These are phyloP conservation scores for Didymella pinodella DNA, from an alignment of 2,329 filamentous ascomycete species.

Conservation along the genomic window DNA sequence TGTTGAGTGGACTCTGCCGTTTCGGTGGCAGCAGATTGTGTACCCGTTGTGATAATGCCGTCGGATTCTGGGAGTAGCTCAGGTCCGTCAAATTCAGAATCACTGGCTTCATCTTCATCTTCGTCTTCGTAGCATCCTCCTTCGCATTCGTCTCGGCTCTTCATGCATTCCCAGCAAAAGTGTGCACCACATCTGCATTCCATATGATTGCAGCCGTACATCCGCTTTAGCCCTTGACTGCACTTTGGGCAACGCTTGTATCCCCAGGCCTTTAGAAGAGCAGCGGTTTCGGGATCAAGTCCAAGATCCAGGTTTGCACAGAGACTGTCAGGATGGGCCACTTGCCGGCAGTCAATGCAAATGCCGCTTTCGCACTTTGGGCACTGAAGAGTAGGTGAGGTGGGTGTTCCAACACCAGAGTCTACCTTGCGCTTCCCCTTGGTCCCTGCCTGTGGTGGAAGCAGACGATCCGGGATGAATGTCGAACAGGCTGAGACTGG, in stretches of 20 bases:
- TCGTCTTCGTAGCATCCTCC: conserved; percentile 31
- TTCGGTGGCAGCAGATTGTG: not conserved
- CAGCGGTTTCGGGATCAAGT: conserved; percentile 48
- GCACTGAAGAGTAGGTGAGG: conserved; percentile 49
- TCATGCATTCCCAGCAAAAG: conserved; percentile 59
- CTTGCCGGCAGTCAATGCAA: conserved; percentile 55
- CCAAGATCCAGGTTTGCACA: conserved; percentile 47
- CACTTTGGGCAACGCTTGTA: conserved; percentile 62
- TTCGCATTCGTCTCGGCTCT: conserved; percentile 44
- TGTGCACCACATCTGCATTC: conserved; percentile 59
- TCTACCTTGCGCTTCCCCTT: conserved; percentile 35
- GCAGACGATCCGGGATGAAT: conserved; percentile 53
- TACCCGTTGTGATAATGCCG: conserved; percentile 3
- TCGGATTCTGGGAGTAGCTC: conserved; percentile 6
- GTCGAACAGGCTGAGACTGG: conserved; percentile 58
- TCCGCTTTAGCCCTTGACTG: conserved; percentile 56
- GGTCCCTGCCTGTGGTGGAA: conserved; percentile 22
- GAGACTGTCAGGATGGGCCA: conserved; percentile 49
- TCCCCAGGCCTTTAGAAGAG: conserved; percentile 53
- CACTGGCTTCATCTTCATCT: conserved; percentile 36
- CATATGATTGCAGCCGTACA: conserved; percentile 60
- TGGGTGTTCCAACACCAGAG: conserved; percentile 39
- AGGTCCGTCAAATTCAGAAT: conserved; percentile 36
- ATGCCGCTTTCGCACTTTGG: conserved; percentile 55
- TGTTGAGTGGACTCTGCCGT: not conserved